Conservation (phyloP, 1,284 basidiomycete genomes). For the Fomitopsis schrenkii region DNA sequence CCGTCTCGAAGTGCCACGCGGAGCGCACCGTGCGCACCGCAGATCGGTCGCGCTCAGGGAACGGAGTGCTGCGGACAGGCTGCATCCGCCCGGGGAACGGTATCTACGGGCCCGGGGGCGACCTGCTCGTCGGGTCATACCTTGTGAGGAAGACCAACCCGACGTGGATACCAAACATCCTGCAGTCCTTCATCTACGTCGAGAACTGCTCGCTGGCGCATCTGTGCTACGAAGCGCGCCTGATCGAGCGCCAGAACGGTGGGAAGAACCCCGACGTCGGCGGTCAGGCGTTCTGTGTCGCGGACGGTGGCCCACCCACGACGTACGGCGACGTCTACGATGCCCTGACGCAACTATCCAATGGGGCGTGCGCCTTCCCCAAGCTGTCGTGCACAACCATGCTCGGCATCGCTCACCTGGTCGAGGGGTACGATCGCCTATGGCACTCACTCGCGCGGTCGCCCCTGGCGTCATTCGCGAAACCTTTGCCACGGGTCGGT, state of each 20-base stretch:
- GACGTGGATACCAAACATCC: slow-evolving; percentile 52
- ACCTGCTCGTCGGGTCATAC: slow-evolving; percentile 59
- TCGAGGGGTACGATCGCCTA: slow-evolving; percentile 52
- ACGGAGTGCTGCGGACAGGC: slow-evolving; percentile 52
- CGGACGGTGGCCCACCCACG: slow-evolving; percentile 56
- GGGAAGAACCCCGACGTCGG: slow-evolving; percentile 56
- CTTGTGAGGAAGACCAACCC: slow-evolving; percentile 56
- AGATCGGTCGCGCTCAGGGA: slow-evolving; percentile 37
- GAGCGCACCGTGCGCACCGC: slow-evolving; percentile 55
- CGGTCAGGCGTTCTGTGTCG: slow-evolving; percentile 61
- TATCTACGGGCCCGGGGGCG: slow-evolving; percentile 69
- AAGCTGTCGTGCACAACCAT: slow-evolving; percentile 50
- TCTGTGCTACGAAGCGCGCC: slow-evolving; percentile 65
- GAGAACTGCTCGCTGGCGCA: slow-evolving; percentile 72
- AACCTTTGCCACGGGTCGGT: slow-evolving; percentile 42
- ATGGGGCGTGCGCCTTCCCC: slow-evolving; percentile 46
- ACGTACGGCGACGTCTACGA: slow-evolving; percentile 61
- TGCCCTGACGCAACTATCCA: slow-evolving; percentile 22
- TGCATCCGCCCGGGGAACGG: slow-evolving; percentile 73
- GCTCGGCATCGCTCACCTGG: slow-evolving; percentile 46
- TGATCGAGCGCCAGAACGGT: slow-evolving; percentile 42
- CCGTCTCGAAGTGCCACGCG: slow-evolving; percentile 50
- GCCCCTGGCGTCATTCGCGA: slow-evolving; percentile 29
- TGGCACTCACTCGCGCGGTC: slow-evolving; percentile 34
- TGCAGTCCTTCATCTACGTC: slow-evolving; percentile 66